A percentile compares a stretch with the other conserved stretches of the same genome.
phyloP scores from a whole-genome alignment of 441 rosid genomes.

The Pelargonium citronellum region DNA sequence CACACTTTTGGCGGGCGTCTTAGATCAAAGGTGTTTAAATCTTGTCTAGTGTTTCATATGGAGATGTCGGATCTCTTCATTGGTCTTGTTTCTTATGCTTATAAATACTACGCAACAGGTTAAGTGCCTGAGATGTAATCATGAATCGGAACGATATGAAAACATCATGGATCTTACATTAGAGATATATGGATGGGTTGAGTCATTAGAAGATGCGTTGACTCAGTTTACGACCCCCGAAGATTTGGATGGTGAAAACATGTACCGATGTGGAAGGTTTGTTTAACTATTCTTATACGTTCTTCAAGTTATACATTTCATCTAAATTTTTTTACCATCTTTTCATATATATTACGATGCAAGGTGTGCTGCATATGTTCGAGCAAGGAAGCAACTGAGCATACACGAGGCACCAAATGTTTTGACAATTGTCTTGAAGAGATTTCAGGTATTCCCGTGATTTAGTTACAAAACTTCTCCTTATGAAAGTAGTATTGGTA shows the following conservation, averaged over 20 bases:
- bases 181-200: conserved; percentile 80
- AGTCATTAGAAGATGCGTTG: conserved; percentile 72
- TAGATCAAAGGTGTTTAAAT: conserved; percentile 51
- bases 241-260: conserved; percentile 85
- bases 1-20: conserved; percentile 78
- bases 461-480: neutral
- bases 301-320: neutral
- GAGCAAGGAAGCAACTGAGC: conserved; percentile 72
- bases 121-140: conserved; percentile 70
- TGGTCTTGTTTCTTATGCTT: neutral
- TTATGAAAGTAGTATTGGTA: neutral
- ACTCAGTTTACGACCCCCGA: conserved; percentile 77
- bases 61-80: conserved; percentile 3
- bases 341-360: conserved; percentile 4
- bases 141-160: conserved; percentile 74
- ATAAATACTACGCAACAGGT: conserved; percentile 37
- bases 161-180: conserved; percentile 82
- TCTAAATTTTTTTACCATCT: neutral
- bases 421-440: conserved; percentile 79
- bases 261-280: conserved; percentile 86
- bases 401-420: conserved; percentile 83
- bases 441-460: conserved; percentile 60
- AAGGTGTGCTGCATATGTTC: conserved; percentile 73
- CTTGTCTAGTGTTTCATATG: neutral
- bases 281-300: conserved; percentile 12